A percentile compares a stretch with the other conserved stretches of the same genome.
Evolutionary conservation across 345 rosid genomes (phyloP).

Genomic region (Hibiscus syriacus): DNA sequence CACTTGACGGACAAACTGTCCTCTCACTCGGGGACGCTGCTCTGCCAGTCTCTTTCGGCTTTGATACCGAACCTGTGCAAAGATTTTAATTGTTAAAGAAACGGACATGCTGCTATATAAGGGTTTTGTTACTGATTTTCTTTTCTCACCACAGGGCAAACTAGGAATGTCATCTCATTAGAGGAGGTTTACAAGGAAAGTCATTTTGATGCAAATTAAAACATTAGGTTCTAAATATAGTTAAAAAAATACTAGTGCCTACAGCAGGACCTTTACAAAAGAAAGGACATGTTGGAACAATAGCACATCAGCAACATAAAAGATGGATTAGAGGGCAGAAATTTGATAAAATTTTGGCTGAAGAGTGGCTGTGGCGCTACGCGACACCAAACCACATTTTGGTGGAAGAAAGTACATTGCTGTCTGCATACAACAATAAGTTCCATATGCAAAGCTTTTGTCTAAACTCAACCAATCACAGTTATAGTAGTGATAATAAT

Average conservation of each 20-base stretch:
- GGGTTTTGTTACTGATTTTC: not conserved
- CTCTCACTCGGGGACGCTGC: constrained; percentile 77
- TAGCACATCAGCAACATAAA: not conserved
- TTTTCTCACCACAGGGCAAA: no score
- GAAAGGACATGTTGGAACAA: not conserved
- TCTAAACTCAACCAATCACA: not conserved
- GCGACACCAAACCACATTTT: not conserved
- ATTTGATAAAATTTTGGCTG: not conserved
- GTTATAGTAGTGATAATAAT: not conserved
- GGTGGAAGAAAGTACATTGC: not conserved
- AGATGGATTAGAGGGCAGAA: not conserved
- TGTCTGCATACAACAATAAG: not conserved
- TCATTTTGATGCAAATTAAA: not conserved
- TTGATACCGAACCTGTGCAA: constrained; percentile 64
- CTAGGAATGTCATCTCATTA: not conserved
- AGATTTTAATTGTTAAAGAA: not conserved
- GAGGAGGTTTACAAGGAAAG: not conserved
- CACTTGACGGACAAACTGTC: constrained; percentile 68
- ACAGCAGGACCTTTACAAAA: not conserved
- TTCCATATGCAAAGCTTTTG: not conserved
- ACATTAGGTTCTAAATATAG: not conserved
- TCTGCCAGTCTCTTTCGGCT: constrained; percentile 76
- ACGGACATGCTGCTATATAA: not conserved
- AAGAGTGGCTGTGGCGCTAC: not conserved
- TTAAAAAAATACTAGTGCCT: not conserved